Percentiles rank a stretch among this genome's conserved stretches.
Conservation (phyloP, 139 green algal species). For the Picochlorum sp. region DNA sequence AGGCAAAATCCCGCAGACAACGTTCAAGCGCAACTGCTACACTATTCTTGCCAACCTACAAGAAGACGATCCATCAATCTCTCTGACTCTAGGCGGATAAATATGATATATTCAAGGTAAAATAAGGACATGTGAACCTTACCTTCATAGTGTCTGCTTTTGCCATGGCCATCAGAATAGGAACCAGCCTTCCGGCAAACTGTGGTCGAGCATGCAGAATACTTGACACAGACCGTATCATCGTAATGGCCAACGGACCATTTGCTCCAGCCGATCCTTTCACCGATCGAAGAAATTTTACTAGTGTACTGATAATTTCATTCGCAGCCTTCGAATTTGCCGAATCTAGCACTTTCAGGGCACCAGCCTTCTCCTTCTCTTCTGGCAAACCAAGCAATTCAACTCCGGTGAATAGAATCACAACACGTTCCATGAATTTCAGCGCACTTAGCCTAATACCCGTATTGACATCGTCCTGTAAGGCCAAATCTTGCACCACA, state of each 20-base stretch:
- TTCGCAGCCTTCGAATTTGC: too few species aligned
- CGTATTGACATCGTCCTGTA: background rate
- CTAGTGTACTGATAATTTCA: conserved; percentile 9
- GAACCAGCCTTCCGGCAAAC: conserved; percentile 30
- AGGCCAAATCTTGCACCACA: background rate
- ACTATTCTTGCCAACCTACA: background rate
- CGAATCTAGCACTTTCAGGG: too few species aligned
- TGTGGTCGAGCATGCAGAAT: conserved; percentile 30
- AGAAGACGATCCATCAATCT: background rate
- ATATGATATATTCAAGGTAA: background rate
- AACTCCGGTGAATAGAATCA: conserved; percentile 32
- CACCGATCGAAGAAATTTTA: conserved; percentile 18
- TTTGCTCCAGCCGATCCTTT: conserved; percentile 3
- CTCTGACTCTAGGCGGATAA: background rate
- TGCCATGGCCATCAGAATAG: conserved; percentile 25
- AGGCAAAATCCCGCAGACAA: conserved; percentile 9
- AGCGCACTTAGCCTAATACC: conserved; percentile 16
- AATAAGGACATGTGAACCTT: background rate
- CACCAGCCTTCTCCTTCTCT: background rate
- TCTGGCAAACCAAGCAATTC: conserved; percentile 6
- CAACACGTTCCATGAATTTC: conserved; percentile 32
- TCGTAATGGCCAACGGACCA: conserved; percentile 15
- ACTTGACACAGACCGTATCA: conserved; percentile 7
- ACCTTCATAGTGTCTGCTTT: background rate
- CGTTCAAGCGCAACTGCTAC: conserved; percentile 6